Percentiles rank a stretch among this genome's conserved stretches.
Conservation (phyloP, 208 protist species). For the Trypanosoma scelopori region DNA sequence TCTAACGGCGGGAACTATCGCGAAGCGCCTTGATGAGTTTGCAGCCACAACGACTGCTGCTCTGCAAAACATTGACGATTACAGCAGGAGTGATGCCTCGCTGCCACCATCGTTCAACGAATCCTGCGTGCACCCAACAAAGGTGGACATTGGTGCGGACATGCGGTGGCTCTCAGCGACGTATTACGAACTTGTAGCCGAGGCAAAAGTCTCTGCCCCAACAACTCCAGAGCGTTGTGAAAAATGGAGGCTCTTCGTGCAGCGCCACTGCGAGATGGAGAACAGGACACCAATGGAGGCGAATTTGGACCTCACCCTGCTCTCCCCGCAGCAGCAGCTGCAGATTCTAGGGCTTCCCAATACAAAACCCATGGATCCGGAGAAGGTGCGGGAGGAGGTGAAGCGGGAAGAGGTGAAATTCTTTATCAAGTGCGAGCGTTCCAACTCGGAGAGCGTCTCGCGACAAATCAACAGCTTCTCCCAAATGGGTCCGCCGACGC, state of each 20-base stretch:
- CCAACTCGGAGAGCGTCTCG: background rate
- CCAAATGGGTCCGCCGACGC: slow-evolving; percentile 7
- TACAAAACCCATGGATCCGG: slow-evolving; percentile 67
- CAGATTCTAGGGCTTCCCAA: slow-evolving; percentile 79
- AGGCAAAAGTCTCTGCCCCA: slow-evolving; percentile 77
- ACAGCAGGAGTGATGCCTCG: slow-evolving; percentile 51
- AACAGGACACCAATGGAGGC: slow-evolving; percentile 48
- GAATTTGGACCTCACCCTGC: slow-evolving; percentile 52
- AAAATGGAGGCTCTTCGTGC: slow-evolving; percentile 78
- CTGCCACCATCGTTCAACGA: slow-evolving; percentile 75
- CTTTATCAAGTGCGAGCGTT: slow-evolving; percentile 54
- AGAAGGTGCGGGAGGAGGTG: slow-evolving; percentile 61
- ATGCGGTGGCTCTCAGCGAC: slow-evolving; percentile 75
- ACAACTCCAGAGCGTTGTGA: slow-evolving; percentile 73
- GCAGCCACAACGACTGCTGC: slow-evolving; percentile 64
- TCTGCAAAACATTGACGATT: slow-evolving; percentile 80
- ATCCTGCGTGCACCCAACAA: slow-evolving; percentile 42
- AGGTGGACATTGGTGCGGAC: slow-evolving; percentile 67
- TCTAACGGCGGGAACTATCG: slow-evolving; percentile 79
- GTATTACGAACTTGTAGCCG: slow-evolving; percentile 85
- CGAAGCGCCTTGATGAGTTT: slow-evolving; percentile 84
- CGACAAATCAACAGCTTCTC: background rate
- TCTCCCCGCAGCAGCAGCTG: slow-evolving; percentile 74
- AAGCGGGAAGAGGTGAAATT: slow-evolving; percentile 74
- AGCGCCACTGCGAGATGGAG: slow-evolving; percentile 74